Conservation (phyloP, 202 grass and related monocot species). For the Brachypodium distachyon region DNA sequence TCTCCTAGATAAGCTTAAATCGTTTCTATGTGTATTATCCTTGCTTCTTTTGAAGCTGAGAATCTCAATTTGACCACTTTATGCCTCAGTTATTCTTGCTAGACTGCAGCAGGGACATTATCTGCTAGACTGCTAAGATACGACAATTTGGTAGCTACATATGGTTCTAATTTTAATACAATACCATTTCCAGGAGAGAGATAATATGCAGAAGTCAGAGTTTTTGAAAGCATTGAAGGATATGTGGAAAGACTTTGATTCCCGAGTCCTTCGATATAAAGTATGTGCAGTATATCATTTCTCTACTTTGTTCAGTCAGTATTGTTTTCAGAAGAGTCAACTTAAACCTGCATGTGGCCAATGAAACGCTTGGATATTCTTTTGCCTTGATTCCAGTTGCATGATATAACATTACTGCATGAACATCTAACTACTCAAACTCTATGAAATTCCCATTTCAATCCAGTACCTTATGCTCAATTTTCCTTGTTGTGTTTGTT, state of each 20-base stretch:
- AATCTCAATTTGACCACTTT: neutral
- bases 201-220: conserved; percentile 99
- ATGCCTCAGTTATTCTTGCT: neutral
- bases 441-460: neutral
- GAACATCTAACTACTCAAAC: neutral
- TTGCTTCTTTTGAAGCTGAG: conserved; percentile 1
- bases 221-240: conserved; percentile 97
- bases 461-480: neutral
- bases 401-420: neutral
- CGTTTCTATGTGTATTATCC: neutral
- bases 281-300: conserved; percentile 41
- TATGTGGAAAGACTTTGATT: conserved; percentile 99
- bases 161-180: conserved; percentile 16
- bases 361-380: neutral
- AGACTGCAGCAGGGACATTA: neutral
- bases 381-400: neutral
- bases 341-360: neutral
- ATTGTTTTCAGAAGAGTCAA: neutral
- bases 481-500: neutral
- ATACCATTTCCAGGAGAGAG: conserved; percentile 72
- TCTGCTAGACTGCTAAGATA: conserved; percentile 3
- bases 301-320: neutral
- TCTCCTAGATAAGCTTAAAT: neutral
- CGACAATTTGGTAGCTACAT: neutral
- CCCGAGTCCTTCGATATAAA: conserved; percentile 96